Evolutionary conservation across 805 yeast species (phyloP).

Genomic region (Cyberlindnera meyerae): DNA sequence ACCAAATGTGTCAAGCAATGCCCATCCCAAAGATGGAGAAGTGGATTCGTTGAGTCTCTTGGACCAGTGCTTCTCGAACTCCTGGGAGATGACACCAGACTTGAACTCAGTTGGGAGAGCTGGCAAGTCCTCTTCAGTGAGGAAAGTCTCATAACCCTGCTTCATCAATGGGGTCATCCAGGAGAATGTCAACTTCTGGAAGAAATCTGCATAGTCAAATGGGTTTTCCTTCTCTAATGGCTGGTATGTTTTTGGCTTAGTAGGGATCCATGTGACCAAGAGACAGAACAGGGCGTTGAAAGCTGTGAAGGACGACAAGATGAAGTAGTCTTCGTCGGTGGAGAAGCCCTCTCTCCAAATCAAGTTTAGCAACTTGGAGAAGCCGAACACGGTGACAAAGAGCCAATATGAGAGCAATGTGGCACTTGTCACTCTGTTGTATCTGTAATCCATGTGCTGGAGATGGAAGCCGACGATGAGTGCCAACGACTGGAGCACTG

Average conservation of each 20-base stretch:
- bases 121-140: slow-evolving; percentile 67
- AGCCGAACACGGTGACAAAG: slow-evolving; percentile 43
- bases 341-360: slow-evolving; percentile 29
- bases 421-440: slow-evolving; percentile 61
- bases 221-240: slow-evolving; percentile 32
- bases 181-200: slow-evolving; percentile 72
- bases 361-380: slow-evolving; percentile 39
- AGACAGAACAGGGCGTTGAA: slow-evolving; percentile 30
- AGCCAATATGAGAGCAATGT: slow-evolving; percentile 74
- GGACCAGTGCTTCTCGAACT: slow-evolving; percentile 59
- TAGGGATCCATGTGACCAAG: slow-evolving; percentile 35
- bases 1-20: slow-evolving; percentile 70
- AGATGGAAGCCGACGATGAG: slow-evolving; percentile 48
- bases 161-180: slow-evolving; percentile 93
- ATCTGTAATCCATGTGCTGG: slow-evolving; percentile 69
- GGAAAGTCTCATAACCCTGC: slow-evolving; percentile 60
- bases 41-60: slow-evolving; percentile 45
- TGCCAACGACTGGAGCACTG: slow-evolving; percentile 37
- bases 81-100: slow-evolving; percentile 45
- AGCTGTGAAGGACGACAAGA: slow-evolving; percentile 30
- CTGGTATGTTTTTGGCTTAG: slow-evolving; percentile 36
- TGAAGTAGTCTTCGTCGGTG: slow-evolving; percentile 19
- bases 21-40: slow-evolving; percentile 49
- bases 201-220: slow-evolving; percentile 49
- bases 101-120: slow-evolving; percentile 65